Evolutionary conservation across 257 asterid species (phyloP), one percentile per base, ranked within the genome.

Genomic region (Fraxinus americana): DNA sequence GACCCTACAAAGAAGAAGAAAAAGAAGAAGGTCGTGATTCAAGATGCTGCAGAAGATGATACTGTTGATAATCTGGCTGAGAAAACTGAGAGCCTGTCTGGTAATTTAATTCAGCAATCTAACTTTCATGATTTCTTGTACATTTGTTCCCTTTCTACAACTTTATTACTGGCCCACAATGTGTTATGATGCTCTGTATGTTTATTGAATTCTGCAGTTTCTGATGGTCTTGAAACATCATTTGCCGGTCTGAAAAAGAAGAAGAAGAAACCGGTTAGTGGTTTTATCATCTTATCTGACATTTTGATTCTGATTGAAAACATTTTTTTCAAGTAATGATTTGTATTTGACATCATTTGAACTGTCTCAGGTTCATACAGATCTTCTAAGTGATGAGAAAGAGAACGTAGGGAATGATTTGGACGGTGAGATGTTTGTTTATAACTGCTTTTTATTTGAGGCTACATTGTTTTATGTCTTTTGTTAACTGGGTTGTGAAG

Each of bases 1-100:
- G 99, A 94, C 79, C 96, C 95, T 36, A 81, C 97, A 9, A 94
- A 94, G 79, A 94, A 94, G 89, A 94, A 92, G 90, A 92, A 94
- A 79, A 94, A 94, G 90, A 94, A 94, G 90, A 91, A 94, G 82
- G 93, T 90, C 25, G 92, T 90, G 36, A 89, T 87, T 72, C 96
- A 89, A 78, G 98, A 94, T 74, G 89, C 92, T 50, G 83, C 81
- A 30, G 89, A 82, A 77, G 99, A 94, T 11, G 97, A 89, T 39
- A 17, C 97, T 39, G 91, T 86, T 39, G 97, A 86, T 63, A 79
- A 68, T 50, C 32, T 84, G 81, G 79, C 89, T 69, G 89, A 85
- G 30, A 87, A 85, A 81, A 86, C 88, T n/a, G 91, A 87, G 59
- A 82, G 66, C 73, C 63, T 86, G 75, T 77, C 93, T 27, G 86